Conservation (phyloP, 495 filamentous ascomycete species). For the Aspergillus nanangensis region DNA sequence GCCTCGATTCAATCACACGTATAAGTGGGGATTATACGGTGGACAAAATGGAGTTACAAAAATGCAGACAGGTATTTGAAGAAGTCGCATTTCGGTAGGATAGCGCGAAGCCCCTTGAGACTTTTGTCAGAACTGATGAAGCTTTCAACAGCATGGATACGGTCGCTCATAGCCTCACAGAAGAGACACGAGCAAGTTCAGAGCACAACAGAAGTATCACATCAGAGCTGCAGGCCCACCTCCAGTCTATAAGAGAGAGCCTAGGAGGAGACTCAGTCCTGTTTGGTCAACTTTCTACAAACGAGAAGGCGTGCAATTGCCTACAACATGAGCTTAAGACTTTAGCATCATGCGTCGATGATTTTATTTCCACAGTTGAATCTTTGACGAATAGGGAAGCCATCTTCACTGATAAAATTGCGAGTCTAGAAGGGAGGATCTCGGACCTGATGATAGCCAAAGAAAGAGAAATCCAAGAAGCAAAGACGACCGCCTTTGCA, state of each 20-base stretch:
- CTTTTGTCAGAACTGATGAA: neutral
- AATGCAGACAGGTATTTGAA: constrained; percentile 13
- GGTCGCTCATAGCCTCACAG: neutral
- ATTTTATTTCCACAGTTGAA: constrained; percentile 16
- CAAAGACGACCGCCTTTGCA: too few relatives aligned
- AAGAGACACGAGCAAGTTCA: constrained; percentile 15
- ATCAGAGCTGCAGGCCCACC: constrained; percentile 13
- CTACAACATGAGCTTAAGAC: constrained; percentile 17
- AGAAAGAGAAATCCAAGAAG: too few relatives aligned
- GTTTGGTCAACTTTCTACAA: constrained; percentile 18
- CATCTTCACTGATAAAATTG: too few relatives aligned
- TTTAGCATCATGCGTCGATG: constrained; percentile 15
- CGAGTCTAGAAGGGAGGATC: too few relatives aligned
- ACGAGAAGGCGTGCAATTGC: constrained; percentile 4
- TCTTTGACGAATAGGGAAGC: constrained; percentile 17
- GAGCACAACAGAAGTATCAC: constrained; percentile 12
- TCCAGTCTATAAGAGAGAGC: constrained; percentile 13
- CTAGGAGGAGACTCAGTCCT: constrained; percentile 21
- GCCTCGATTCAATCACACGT: constrained; percentile 10
- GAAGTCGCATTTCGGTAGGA: constrained; percentile 15
- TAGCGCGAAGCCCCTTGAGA: too few relatives aligned
- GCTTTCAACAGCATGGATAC: neutral
- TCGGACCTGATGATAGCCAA: too few relatives aligned
- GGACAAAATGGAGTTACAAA: constrained; percentile 16
- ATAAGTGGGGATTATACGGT: constrained; percentile 15